phyloP scores from a whole-genome alignment of 305 asterid species.

The Fraxinus ornus region DNA sequence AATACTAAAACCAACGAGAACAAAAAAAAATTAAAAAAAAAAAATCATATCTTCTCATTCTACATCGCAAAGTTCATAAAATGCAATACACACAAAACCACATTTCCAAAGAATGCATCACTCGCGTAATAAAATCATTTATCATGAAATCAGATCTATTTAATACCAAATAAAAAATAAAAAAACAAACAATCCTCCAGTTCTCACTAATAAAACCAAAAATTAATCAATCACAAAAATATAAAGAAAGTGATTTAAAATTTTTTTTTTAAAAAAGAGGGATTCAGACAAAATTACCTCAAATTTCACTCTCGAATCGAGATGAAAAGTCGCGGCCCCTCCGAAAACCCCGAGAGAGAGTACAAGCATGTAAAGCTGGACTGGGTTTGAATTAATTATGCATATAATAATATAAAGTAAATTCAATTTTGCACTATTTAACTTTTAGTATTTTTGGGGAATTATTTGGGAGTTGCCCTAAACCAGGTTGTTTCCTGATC shows the following conservation, averaged over 20 bases:
- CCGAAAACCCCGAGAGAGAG: slow-evolving; percentile 59
- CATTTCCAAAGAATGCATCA: neutral
- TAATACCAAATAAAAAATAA: slow-evolving; percentile 9
- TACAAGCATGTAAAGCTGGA: slow-evolving; percentile 33
- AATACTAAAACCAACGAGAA: neutral
- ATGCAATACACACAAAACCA: neutral
- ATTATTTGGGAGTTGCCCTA: slow-evolving; percentile 24
- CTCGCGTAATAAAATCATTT: neutral
- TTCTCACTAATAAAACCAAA: slow-evolving; percentile 9
- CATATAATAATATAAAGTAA: slow-evolving; percentile 17
- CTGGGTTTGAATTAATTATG: slow-evolving; percentile 30
- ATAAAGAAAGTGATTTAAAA: neutral
- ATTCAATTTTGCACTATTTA: neutral
- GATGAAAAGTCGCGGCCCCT: slow-evolving; percentile 50
- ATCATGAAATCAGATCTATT: slow-evolving; percentile 21
- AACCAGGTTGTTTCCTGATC: slow-evolving; percentile 23
- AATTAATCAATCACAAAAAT: neutral
- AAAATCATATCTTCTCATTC: neutral
- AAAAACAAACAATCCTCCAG: slow-evolving; percentile 8
- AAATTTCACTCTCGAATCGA: slow-evolving; percentile 38
- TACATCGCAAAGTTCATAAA: neutral
- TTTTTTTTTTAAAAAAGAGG: neutral
- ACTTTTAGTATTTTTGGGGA: slow-evolving; percentile 8
- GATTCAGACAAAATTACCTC: slow-evolving; percentile 36
- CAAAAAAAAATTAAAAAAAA: no score